Evolutionary conservation across 2,329 filamentous ascomycete genomes (phyloP), one percentile per base, ranked within the genome.

Genomic region (Tolypocladium endophyticum): DNA sequence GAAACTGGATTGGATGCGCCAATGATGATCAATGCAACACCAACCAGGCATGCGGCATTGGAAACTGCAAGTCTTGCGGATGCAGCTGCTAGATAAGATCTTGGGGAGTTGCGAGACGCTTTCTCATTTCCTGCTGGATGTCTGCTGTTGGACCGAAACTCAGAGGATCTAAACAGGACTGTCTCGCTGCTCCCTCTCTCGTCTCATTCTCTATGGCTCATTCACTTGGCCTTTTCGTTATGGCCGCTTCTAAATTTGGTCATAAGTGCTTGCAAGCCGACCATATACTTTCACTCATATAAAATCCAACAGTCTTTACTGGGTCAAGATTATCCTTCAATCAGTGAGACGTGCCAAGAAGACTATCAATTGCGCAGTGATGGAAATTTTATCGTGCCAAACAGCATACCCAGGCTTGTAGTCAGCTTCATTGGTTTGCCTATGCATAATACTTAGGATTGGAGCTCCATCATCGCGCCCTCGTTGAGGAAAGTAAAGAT

Each of bases 41-140:
- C 23, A 30, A 16, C 28, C 43, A 54, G 23, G 55, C 55, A 25
- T 60, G 58, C 28, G 58, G 58, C 18, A 52, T 56, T 43, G 58
- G 58, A 1, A 57, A 60, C 23, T 60, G 58, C 55, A 57, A 57
- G 45, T 12, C 18, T 2, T 60, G 58, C 33, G 58, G 58, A 16
- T 60, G 58, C 45, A 60, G 58, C 58, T 60, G 58, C 55, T 60
- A 18, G 52, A 9, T 20, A 8, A 23, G 23, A 47, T 25, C 12
- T 16, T 14, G 11, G 23, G 18, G 7, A 16, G 16, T 14, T 20
- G 41, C 23, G 12, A 28, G 23, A 47, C 7, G 11, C 14, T 23
- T 25, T 16, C 43, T 16, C 43, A 28, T 2, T 14, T 16, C 28
- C 41, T 23, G 41, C 1, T 45, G 2, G n/a, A 11, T 23, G 1